Base-by-base conservation (phyloP, 2,329 filamentous ascomycete genomes). In the Orbilia blumenaviensis region DNA sequence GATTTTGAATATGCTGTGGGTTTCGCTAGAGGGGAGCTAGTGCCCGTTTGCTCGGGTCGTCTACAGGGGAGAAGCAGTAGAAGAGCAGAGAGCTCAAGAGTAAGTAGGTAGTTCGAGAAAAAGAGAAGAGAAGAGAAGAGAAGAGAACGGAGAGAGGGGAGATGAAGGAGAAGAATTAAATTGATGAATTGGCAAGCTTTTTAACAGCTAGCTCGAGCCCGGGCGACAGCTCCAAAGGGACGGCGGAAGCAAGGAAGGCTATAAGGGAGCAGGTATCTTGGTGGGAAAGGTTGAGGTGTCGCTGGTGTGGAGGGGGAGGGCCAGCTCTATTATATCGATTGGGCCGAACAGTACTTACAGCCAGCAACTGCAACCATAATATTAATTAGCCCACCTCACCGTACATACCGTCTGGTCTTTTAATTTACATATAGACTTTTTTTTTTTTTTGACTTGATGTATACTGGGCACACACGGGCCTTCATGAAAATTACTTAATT, bases 311-410 rank as follows among this genome's bases (percentile, higher is more conserved):
- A 50, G 34, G 67, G 44, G 46, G 60, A 50, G 56, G 42, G 46
- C 52, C n/a, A 48, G 66, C 56, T 54, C 56, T 69, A 69, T 72
- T 72, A 72, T 72, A 72, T 66, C 60, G 18, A 60, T 14, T 29
- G 38, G 34, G 8, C 14, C 7, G 29, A 25, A 14, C 32, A 60
- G 41, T 25, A 36, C 27, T 5, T 7, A 34, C 5, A 32, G n/a
- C 10, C 21, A 27, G 5, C 44, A 29, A 42, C 42, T 18, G n/a
- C 14, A 42, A 18, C 38, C n/a, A n/a, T n/a, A n/a, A n/a, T n/a
- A n/a, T n/a, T n/a, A n/a, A n/a, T n/a, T n/a, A n/a, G n/a, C n/a
- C n/a, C n/a, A n/a, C n/a, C n/a, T n/a, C n/a, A n/a, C n/a, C n/a
- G n/a, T n/a, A n/a, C n/a, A n/a, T n/a, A n/a, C n/a, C n/a, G n/a